Evolutionary conservation across 1,284 basidiomycete genomes (phyloP), one percentile per base, ranked within the genome.

Genomic region (Ustilago nuda): DNA sequence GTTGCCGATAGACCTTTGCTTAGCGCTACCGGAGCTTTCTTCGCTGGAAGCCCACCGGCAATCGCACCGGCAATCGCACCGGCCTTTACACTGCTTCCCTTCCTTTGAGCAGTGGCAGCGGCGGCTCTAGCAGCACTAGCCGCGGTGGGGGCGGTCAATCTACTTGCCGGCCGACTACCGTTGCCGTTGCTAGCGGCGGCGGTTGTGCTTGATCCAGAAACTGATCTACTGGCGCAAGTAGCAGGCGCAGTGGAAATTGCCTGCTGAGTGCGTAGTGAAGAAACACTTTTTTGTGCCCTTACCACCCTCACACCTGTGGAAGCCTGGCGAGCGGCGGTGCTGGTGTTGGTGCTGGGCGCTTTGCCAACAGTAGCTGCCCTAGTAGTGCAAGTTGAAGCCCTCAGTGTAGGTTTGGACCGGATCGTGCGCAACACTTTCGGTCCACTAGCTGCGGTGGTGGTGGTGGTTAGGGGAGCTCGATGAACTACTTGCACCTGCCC

Each of bases 91-190:
- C 46, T 36, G 32, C 9, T 36, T 43, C 6, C 36, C 19, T 15
- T 13, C 23, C 35, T 32, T 12, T 35, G n/a, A 15, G 51, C 52
- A 11, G 48, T 56, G 1, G 69, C 68, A 4, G 75, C 70, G 0
- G 75, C 70, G 3, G 75, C 75, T 8, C 75, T 37, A 0, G 69
- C 70, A 4, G 70, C 66, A 46, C 57, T 60, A 2, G 75, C 75
- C 0, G 75, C 70, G 3, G 75, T 77, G 0, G 70, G 75, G 4
- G 69, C 69, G 2, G 59, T 69, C 55, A 77, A 54, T 39, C 70
- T 54, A 36, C 66, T 69, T 2, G 8, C 56, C n/a, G 67, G 67
- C 8, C 66, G 19, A 32, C 45, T 33, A n/a, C 33, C 23, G 32
- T 19, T 15, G 41, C 46, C 9, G 65, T 65, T 11, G 62, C 6